These are phyloP conservation scores for Kazachstania bromeliacearum DNA, from an alignment of 805 yeast species.

Conservation along the genomic window DNA sequence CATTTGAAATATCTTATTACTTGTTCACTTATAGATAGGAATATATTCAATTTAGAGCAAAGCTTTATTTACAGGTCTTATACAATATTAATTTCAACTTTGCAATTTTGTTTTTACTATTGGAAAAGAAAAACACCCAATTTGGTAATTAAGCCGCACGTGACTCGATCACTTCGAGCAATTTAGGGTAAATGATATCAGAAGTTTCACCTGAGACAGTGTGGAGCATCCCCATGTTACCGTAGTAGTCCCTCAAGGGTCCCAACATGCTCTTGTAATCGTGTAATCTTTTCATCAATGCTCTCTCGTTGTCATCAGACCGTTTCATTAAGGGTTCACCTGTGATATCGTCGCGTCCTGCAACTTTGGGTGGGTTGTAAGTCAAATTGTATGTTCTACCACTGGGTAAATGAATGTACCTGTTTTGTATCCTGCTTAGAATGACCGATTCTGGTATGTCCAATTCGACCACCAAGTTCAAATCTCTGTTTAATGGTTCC, in stretches of 20 bases:
- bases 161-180: constrained; percentile 20
- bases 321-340: constrained; percentile 80
- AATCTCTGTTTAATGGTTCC: constrained; percentile 28
- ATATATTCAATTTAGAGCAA: neutral
- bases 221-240: constrained; percentile 37
- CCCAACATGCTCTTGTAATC: constrained; percentile 47
- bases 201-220: constrained; percentile 70
- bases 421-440: constrained; percentile 66
- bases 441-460: constrained; percentile 83
- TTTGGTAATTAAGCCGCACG: neutral
- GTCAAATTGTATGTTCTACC: constrained; percentile 81
- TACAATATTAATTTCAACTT: neutral
- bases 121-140: too few relatives aligned
- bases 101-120: neutral
- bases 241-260: constrained; percentile 61
- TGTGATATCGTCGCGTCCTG: constrained; percentile 78
- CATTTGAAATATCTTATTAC: too few relatives aligned
- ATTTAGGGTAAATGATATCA: constrained; percentile 72
- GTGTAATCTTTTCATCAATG: constrained; percentile 58
- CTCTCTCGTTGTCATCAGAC: constrained; percentile 71
- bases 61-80: neutral
- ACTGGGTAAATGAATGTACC: constrained; percentile 78
- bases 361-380: constrained; percentile 79
- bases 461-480: constrained; percentile 77
- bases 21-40: too few relatives aligned